phyloP scores from a whole-genome alignment of 2,329 filamentous ascomycete genomes.

The Sporothrix pallida region DNA sequence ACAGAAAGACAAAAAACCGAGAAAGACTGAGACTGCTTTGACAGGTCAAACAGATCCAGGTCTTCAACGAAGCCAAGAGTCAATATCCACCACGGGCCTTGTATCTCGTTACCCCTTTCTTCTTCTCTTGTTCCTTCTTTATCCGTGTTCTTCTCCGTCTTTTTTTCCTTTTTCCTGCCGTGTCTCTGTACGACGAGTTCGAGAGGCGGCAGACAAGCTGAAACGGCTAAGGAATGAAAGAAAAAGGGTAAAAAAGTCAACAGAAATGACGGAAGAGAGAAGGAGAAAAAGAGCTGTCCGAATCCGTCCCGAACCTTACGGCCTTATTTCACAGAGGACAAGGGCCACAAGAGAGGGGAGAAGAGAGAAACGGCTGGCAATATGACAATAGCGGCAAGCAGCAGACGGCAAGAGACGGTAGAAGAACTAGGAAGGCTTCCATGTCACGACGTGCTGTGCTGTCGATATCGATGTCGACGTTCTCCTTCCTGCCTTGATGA shows the following conservation, averaged over 20 bases:
- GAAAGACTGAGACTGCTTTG: neutral
- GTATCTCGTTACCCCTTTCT: constrained; percentile 2
- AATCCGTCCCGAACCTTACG: constrained; percentile 33
- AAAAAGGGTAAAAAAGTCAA: neutral
- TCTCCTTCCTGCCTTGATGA: neutral
- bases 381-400: too few relatives aligned
- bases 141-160: neutral
- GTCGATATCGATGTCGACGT: neutral
- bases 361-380: neutral
- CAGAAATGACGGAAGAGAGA: neutral
- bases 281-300: constrained; percentile 20
- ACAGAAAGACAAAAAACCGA: neutral
- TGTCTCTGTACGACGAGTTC: constrained; percentile 19
- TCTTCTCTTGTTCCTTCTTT: neutral
- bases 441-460: neutral
- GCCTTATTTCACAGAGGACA: constrained; percentile 26
- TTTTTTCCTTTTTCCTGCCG: neutral
- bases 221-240: neutral
- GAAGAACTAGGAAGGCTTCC: neutral
- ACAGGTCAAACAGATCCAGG: neutral
- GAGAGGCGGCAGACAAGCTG: neutral
- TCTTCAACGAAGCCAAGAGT: neutral
- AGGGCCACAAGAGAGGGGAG: neutral
- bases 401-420: neutral
- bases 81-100: neutral